Percentiles rank a stretch among this genome's conserved stretches.
Conservation (phyloP, 2,329 filamentous ascomycete species). For the Diaporthe australafricana region DNA sequence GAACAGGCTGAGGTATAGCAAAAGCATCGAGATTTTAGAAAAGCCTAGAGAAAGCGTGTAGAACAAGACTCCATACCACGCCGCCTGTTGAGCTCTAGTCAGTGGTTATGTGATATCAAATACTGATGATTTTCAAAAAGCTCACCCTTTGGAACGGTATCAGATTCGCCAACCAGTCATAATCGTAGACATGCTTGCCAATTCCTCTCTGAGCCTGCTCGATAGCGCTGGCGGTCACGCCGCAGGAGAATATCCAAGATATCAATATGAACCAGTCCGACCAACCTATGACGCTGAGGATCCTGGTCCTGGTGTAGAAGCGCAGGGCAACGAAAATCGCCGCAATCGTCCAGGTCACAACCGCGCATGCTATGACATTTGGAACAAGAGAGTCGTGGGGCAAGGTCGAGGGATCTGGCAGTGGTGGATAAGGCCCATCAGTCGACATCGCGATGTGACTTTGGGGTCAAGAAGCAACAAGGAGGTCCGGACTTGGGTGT, state of each 20-base stretch:
- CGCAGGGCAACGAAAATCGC: conserved; percentile 50
- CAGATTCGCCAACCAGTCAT: conserved; percentile 26
- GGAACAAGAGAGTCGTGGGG: conserved; percentile 37
- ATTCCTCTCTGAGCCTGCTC: conserved; percentile 38
- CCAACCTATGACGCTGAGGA: conserved; percentile 49
- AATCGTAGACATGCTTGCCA: conserved; percentile 30
- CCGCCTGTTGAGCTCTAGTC: conserved; percentile 34
- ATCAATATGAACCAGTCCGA: conserved; percentile 52
- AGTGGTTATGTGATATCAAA: not conserved
- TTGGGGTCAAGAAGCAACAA: conserved; percentile 7
- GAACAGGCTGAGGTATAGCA: conserved; percentile 46
- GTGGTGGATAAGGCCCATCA: conserved; percentile 6
- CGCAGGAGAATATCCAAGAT: conserved; percentile 46
- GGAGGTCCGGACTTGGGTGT: not conserved
- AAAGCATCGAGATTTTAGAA: conserved; percentile 45
- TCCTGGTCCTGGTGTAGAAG: conserved; percentile 50
- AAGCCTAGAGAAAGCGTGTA: conserved; percentile 45
- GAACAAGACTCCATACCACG: conserved; percentile 44
- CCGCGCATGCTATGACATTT: conserved; percentile 43
- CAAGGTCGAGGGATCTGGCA: conserved; percentile 1
- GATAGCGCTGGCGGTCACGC: conserved; percentile 42
- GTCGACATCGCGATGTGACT: not conserved
- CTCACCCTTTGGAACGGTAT: conserved; percentile 14
- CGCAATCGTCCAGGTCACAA: conserved; percentile 46
- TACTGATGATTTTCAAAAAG: not conserved